Percentiles rank a stretch among this genome's conserved stretches.
phyloP scores from a whole-genome alignment of 306 rosid genomes.

The Nissolia schottii region DNA sequence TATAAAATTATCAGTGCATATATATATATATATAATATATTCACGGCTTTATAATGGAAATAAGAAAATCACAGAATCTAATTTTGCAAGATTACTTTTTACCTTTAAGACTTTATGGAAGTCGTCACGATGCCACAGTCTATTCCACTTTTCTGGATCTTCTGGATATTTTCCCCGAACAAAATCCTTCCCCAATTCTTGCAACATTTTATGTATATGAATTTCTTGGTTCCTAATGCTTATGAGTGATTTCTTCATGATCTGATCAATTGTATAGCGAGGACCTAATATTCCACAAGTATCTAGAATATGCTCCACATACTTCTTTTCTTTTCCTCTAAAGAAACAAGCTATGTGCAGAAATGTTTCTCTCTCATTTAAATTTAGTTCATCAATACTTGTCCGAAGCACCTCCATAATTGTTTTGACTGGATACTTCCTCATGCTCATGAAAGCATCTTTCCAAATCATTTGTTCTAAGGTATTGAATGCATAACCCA shows the following conservation, averaged over 20 bases:
- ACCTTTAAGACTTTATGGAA: slow-evolving; percentile 3
- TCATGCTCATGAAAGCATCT: background rate
- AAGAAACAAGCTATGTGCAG: slow-evolving; percentile 26
- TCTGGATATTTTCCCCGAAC: background rate
- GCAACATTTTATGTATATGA: slow-evolving; percentile 26
- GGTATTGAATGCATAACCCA: slow-evolving; percentile 6
- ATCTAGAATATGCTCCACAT: background rate
- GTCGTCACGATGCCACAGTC: slow-evolving; percentile 14
- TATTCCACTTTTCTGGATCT: slow-evolving; percentile 13
- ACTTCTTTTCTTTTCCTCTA: background rate
- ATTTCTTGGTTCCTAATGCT: slow-evolving; percentile 7
- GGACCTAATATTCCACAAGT: background rate
- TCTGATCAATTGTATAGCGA: background rate
- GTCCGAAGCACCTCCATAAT: slow-evolving; percentile 1
- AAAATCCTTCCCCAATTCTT: slow-evolving; percentile 20
- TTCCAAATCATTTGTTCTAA: slow-evolving; percentile 21
- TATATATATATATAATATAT: too few relatives aligned
- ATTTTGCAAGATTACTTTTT: background rate
- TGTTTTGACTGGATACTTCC: background rate
- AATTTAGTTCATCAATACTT: slow-evolving; percentile 5
- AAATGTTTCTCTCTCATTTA: background rate
- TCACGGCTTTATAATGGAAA: background rate
- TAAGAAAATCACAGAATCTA: background rate
- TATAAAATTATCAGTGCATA: background rate
- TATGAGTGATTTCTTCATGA: slow-evolving; percentile 22